A percentile compares a stretch with the other conserved stretches of the same genome.
Evolutionary conservation across 1,284 basidiomycete species (phyloP).

Genomic region (Coniferiporia sulphurascens): DNA sequence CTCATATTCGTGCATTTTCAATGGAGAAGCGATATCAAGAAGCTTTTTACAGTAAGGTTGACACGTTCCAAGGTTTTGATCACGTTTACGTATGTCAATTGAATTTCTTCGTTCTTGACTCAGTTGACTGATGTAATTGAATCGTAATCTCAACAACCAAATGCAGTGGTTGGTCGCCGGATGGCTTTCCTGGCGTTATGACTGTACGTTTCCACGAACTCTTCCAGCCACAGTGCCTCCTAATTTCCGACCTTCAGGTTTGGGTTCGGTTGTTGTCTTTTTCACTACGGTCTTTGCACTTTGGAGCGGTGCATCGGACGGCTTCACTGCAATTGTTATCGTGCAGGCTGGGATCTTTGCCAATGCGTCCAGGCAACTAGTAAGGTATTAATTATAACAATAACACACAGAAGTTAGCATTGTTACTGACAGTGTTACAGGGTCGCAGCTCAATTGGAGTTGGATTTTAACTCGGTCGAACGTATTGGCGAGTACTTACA

Average conservation of each 20-base stretch:
- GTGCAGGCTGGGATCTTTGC: slow-evolving; percentile 68
- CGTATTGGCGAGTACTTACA: slow-evolving; percentile 79
- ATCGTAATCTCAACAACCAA: too few relatives aligned
- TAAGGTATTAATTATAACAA: slow-evolving; percentile 40
- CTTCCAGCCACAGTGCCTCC: neutral
- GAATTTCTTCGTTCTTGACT: slow-evolving; percentile 3
- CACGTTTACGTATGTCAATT: slow-evolving; percentile 57
- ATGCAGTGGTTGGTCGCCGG: slow-evolving; percentile 59
- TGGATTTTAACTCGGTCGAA: slow-evolving; percentile 79
- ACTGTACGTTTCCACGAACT: slow-evolving; percentile 40
- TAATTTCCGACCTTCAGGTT: slow-evolving; percentile 36
- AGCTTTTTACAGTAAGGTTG: slow-evolving; percentile 68
- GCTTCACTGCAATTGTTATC: slow-evolving; percentile 78
- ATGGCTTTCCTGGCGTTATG: slow-evolving; percentile 71
- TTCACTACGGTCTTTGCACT: slow-evolving; percentile 70
- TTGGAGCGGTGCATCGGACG: slow-evolving; percentile 59
- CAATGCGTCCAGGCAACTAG: slow-evolving; percentile 62
- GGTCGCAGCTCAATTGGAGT: slow-evolving; percentile 61
- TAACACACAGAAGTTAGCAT: neutral
- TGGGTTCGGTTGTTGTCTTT: slow-evolving; percentile 75
- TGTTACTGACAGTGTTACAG: slow-evolving; percentile 26
- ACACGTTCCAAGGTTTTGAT: slow-evolving; percentile 70
- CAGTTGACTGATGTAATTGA: slow-evolving; percentile 9
- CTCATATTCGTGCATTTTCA: slow-evolving; percentile 78
- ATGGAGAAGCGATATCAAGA: slow-evolving; percentile 76